phyloP scores from a whole-genome alignment of 495 filamentous ascomycete species.

The Mytilinidion resinicola region DNA sequence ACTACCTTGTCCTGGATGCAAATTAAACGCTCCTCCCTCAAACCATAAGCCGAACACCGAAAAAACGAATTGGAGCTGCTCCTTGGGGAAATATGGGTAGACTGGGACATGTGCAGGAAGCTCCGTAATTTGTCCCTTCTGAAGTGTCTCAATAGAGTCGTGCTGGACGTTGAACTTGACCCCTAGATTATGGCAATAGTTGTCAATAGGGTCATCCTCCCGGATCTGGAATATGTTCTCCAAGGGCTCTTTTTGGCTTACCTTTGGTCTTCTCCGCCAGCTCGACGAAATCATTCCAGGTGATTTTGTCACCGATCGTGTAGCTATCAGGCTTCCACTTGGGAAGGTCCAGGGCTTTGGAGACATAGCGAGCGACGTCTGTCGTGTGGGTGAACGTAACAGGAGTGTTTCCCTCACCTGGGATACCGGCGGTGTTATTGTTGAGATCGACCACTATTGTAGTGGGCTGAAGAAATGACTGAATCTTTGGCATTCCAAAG shows the following conservation, averaged over 20 bases:
- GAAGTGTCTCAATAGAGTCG: neutral
- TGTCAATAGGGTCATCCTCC: too few relatives aligned
- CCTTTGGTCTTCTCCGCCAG: neutral
- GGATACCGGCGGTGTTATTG: neutral
- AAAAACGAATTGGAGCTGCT: neutral
- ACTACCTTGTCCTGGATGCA: neutral
- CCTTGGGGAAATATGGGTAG: neutral
- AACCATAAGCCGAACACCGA: neutral
- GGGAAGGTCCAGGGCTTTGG: neutral
- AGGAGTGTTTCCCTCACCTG: neutral
- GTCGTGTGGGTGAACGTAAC: constrained; percentile 1
- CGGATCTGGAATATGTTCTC: too few relatives aligned
- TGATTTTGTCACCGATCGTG: constrained; percentile 4
- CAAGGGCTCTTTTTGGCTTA: neutral
- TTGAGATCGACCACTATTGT: constrained; percentile 3
- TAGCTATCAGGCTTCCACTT: neutral
- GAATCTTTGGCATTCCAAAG: neutral
- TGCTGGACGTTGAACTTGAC: neutral
- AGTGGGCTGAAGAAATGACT: neutral
- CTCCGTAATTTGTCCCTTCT: neutral
- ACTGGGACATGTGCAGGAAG: neutral
- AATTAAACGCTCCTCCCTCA: neutral
- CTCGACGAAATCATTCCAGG: constrained; percentile 5
- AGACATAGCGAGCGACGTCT: constrained; percentile 2
- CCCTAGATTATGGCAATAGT: neutral